Base-by-base conservation (phyloP, 106 monocot genomes). In the Cymbidium sinense region DNA sequence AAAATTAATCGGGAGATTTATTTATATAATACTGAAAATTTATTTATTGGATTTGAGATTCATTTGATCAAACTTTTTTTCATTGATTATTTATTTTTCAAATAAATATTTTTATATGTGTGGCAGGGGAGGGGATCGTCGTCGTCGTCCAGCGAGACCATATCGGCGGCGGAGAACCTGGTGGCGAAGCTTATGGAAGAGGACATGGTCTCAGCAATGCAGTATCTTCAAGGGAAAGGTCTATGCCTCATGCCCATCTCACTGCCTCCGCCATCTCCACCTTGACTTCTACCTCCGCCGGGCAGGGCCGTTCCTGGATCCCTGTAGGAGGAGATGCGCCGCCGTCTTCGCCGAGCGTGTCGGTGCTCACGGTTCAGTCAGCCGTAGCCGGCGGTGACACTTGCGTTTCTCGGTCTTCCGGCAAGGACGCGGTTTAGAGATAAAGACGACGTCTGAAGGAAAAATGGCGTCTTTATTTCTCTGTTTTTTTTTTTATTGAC, bases 131-230 rank as follows among this genome's bases (percentile, higher is more conserved):
- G 41, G 41, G 41, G 41, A 41, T 41, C 41, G 29, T 50, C 79
- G 19, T 34, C 77, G 52, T 65, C 78, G 52, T 64, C 70, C 5
- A 78, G 76, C 76, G 88, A 90, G 44, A 81, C 77, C 51, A 12
- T 86, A 74, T 75, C 79, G 37, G 86, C 79, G 77, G 83, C 86
- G 82, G 93, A 93, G 81, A 82, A 93, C 43, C 90, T 90, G 75
- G 93, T 93, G 33, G 93, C 93, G n/a, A 88, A 86, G 78, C 81
- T 93, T 69, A 93, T 93, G 93, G 93, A 93, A 39, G 88, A 93
- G 73, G 93, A 93, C 86, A 93, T 90, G 93, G 93, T 90, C 4
- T 85, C 88, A 7, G 93, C 93, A 2, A 90, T 90, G 90, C 93
- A 93, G 81, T 93, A 93, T 77, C 78, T 93, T 13, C 93, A 93